Base-by-base conservation (phyloP, 1,284 basidiomycete species). In the Hemileia vastatrix region DNA sequence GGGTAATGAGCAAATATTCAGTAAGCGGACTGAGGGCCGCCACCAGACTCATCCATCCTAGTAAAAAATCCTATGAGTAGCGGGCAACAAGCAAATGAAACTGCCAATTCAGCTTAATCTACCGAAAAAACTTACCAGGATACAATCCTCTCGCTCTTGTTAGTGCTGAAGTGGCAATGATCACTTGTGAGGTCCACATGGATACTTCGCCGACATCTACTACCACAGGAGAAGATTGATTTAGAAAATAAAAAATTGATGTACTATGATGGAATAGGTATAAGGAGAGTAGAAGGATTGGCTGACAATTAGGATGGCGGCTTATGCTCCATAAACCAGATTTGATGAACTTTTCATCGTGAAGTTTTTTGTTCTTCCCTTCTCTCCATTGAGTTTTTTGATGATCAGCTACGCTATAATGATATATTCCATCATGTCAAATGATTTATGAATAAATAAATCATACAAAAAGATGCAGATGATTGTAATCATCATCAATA, bases 151-250 rank as follows among this genome's bases (percentile, higher is more conserved):
- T 62, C 1, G 4, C 4, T 18, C 8, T 54, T 36, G 79, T 78
- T 18, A 85, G 74, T 6, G 81, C 80, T 6, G 78, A 68, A 2
- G 80, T 78, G 1, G 84, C 81, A 11, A 87, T 76, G 4, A 82
- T 77, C 79, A 83, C 87, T 27, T 88, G 83, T 8, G 84, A 85
- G 2, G 81, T 80, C 83, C 86, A 87, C 18, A 89, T 78, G 2
- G 84, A 82, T 9, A 88, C 80, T 77, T 90, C 87, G 23, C 85
- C 86, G 36, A 87, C 81, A 73, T 89, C 88, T 77, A n/a, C n/a
- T n/a, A n/a, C n/a, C n/a, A 85, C 87, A 67, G 21, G 51, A 56
- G 52, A 65, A 56, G 36, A 53, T 49, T 11, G 3, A n/a, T 3
- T 27, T 18, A 36, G 43, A 3, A 50, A 54, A 58, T 27, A 63